Evolutionary conservation across 176 grass and related monocot genomes (phyloP).

Genomic region (Paspalum notatum): DNA sequence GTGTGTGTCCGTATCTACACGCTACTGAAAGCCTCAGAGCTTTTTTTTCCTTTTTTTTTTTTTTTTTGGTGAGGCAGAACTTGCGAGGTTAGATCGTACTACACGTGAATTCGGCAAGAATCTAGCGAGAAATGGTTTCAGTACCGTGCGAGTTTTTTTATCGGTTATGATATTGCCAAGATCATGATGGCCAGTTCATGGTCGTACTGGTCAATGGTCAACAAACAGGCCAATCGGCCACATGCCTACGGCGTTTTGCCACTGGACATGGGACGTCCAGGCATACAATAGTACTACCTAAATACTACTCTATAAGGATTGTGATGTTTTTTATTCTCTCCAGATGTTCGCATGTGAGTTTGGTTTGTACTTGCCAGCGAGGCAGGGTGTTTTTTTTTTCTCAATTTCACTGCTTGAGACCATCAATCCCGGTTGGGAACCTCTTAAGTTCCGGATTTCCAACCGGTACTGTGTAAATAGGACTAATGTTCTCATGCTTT

Average conservation of each 20-base stretch:
- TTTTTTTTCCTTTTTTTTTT: no score
- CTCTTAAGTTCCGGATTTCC: no score
- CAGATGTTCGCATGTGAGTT: neutral
- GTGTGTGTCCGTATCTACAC: no score
- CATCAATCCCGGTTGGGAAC: no score
- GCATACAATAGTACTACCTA: neutral
- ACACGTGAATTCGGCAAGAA: constrained; percentile 10
- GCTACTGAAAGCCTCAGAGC: neutral
- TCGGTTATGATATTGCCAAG: neutral
- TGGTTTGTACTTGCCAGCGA: neutral
- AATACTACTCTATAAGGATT: neutral
- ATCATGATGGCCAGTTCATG: neutral
- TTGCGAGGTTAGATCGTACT: neutral
- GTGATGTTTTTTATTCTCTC: neutral
- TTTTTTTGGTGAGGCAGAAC: no score
- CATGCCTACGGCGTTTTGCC: neutral
- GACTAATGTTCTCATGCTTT: no score
- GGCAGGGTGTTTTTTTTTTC: neutral
- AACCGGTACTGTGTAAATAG: no score
- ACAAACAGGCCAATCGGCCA: neutral
- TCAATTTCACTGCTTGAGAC: no score
- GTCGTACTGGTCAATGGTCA: neutral
- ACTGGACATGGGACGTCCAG: neutral
- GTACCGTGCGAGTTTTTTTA: neutral
- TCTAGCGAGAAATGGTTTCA: neutral